phyloP scores from a whole-genome alignment of 2,329 filamentous ascomycete genomes.

The Colletotrichum agaves region DNA sequence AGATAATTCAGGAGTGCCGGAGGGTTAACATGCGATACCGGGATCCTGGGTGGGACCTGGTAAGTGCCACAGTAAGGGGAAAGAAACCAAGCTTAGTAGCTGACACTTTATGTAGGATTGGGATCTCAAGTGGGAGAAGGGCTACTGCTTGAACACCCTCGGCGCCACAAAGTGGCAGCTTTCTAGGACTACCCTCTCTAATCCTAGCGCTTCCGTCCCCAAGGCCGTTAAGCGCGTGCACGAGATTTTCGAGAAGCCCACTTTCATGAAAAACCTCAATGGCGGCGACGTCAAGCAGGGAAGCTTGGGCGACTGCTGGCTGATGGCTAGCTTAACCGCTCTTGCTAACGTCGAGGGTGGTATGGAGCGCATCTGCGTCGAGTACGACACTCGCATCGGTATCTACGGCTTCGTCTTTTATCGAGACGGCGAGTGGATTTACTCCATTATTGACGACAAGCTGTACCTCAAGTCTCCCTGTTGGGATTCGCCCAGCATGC shows the following conservation, averaged over 20 bases:
- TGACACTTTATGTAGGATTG: constrained; percentile 58
- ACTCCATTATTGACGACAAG: constrained; percentile 92
- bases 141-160: constrained; percentile 65
- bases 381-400: constrained; percentile 77
- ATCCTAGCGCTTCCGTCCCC: constrained; percentile 64
- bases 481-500: constrained; percentile 82
- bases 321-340: constrained; percentile 81
- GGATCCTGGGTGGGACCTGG: constrained; percentile 70
- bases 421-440: constrained; percentile 90
- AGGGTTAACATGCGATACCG: constrained; percentile 84
- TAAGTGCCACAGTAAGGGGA: constrained; percentile 48
- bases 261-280: constrained; percentile 73
- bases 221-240: constrained; percentile 80
- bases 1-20: constrained; percentile 73
- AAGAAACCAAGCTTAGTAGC: not conserved
- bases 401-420: constrained; percentile 94
- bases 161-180: constrained; percentile 64
- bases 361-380: constrained; percentile 80
- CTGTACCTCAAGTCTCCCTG: constrained; percentile 84
- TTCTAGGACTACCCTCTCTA: constrained; percentile 54
- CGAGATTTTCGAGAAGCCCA: constrained; percentile 80
- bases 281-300: constrained; percentile 84
- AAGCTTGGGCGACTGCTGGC: constrained; percentile 83
- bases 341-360: constrained; percentile 78
- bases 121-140: constrained; percentile 74